Conservation (phyloP, 208 protist species). For the Acanthamoeba castellanii region DNA sequence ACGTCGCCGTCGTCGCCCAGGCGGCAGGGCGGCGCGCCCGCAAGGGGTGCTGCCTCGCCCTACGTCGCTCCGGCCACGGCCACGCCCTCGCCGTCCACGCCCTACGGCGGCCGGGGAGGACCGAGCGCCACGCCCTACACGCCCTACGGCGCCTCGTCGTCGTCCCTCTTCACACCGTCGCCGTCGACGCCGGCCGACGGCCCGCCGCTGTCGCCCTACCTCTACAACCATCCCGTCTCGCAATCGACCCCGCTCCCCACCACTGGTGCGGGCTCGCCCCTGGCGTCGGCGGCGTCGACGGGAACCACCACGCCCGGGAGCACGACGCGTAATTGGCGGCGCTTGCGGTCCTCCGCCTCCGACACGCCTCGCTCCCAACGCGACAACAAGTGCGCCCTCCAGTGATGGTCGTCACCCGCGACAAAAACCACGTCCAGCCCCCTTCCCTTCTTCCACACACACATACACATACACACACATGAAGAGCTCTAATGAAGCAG, state of each 20-base stretch:
- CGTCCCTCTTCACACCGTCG: background rate
- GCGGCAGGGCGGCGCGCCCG: background rate
- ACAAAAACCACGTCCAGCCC: background rate
- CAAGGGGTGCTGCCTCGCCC: background rate
- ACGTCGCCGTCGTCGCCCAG: background rate
- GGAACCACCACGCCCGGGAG: background rate
- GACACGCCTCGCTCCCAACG: background rate
- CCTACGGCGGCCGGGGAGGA: background rate
- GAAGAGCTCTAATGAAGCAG: no score
- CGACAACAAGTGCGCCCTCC: slow-evolving; percentile 1
- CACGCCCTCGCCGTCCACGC: background rate
- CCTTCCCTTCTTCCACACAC: no score
- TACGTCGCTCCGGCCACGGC: background rate
- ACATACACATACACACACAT: no score
- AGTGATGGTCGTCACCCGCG: background rate
- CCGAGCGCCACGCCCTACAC: background rate
- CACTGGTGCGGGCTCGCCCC: background rate
- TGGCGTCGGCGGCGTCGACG: background rate
- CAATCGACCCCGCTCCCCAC: slow-evolving; percentile 6
- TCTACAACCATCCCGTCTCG: background rate
- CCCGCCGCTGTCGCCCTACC: slow-evolving; percentile 12
- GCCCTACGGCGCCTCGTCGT: background rate
- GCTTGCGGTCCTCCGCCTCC: background rate
- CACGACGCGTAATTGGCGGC: background rate
- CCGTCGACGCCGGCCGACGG: background rate